These are phyloP conservation scores for Yamadazyma buinensis DNA, from an alignment of 1,139 yeast species.

Conservation along the genomic window DNA sequence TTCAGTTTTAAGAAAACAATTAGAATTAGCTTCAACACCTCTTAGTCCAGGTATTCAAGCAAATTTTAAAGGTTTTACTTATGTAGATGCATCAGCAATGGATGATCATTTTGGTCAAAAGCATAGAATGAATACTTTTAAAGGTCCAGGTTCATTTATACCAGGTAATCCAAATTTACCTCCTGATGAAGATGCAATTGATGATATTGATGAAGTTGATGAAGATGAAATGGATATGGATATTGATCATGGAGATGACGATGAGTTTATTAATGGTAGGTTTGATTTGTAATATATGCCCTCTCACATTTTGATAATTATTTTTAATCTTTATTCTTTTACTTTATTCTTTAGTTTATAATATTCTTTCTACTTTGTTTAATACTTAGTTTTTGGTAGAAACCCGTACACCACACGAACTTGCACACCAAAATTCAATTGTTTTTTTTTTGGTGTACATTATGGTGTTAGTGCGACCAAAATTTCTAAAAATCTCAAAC, in stretches of 20 bases:
- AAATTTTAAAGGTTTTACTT: conserved; percentile 92
- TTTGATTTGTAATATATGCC: conserved; percentile 62
- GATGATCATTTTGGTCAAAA: conserved; percentile 70
- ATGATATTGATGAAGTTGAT: conserved; percentile 61
- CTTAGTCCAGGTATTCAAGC: conserved; percentile 93
- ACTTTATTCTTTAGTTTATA: too few species aligned
- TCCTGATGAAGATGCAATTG: conserved; percentile 80
- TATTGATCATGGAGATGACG: conserved; percentile 52
- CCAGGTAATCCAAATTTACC: conserved; percentile 78
- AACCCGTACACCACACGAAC: background rate
- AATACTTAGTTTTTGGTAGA: too few species aligned
- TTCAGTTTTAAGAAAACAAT: conserved; percentile 66
- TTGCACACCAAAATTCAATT: background rate
- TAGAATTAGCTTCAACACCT: conserved; percentile 72
- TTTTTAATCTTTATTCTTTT: background rate
- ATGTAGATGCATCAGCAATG: conserved; percentile 91
- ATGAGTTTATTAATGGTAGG: conserved; percentile 85
- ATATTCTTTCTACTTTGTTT: too few species aligned
- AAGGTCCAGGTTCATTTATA: conserved; percentile 67
- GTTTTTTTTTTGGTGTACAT: too few species aligned
- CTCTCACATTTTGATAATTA: too few species aligned
- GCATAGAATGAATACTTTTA: conserved; percentile 44
- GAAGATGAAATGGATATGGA: conserved; percentile 53
- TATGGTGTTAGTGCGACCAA: too few species aligned
- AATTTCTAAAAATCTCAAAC: background rate